Conservation (phyloP, 2,329 filamentous ascomycete species). For the Arachnopeziza araneosa region DNA sequence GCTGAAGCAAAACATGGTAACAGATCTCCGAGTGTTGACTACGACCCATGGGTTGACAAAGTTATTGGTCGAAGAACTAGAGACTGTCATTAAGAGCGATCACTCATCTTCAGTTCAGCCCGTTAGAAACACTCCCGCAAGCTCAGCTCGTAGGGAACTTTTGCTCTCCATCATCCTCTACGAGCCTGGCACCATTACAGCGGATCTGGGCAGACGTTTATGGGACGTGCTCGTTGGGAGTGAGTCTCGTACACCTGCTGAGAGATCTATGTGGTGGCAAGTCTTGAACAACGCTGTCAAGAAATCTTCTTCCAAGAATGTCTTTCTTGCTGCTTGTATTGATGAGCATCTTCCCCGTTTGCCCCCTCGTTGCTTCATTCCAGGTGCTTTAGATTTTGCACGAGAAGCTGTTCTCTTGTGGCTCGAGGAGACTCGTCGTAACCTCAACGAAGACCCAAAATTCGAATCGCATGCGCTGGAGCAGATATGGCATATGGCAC, state of each 20-base stretch:
- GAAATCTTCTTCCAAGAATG: conserved; percentile 42
- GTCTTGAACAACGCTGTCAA: conserved; percentile 49
- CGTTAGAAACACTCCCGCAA: conserved; percentile 38
- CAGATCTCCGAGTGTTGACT: conserved; percentile 52
- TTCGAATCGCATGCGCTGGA: conserved; percentile 53
- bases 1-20: conserved; percentile 39
- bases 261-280: conserved; percentile 65
- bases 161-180: conserved; percentile 53
- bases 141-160: conserved; percentile 50
- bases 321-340: conserved; percentile 51
- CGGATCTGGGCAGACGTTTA: conserved; percentile 55
- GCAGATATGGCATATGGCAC: conserved; percentile 76
- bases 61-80: conserved; percentile 60
- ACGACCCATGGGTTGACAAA: conserved; percentile 55
- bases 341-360: conserved; percentile 52
- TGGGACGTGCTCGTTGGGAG: conserved; percentile 71
- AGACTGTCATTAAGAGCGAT: conserved; percentile 33
- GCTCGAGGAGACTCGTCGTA: conserved; percentile 42
- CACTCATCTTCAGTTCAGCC: conserved; percentile 20
- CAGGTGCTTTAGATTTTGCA: conserved; percentile 59
- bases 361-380: conserved; percentile 52
- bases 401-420: conserved; percentile 44
- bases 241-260: conserved; percentile 50
- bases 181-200: conserved; percentile 56
- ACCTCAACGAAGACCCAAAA: conserved; percentile 45